Base-by-base conservation (phyloP, 441 rosid genomes). In the Gossypium davidsonii region DNA sequence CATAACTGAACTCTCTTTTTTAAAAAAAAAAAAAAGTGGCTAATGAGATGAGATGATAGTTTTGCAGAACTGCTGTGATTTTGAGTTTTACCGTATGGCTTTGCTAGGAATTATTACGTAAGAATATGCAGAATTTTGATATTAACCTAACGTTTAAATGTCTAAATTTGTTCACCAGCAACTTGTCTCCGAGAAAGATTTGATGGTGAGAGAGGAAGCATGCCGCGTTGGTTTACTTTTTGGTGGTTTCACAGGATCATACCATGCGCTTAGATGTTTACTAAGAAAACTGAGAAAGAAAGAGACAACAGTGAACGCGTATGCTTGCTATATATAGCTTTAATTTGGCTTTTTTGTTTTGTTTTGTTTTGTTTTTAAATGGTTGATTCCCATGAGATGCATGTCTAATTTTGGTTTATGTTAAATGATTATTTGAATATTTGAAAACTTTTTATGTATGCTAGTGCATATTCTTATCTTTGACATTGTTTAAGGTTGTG, bases 181-280 rank as follows among this genome's bases (percentile, higher is more conserved):
- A 93, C 92, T 95, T 74, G 99, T 95, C 1, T 93, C 99, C 4
- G 99, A 93, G 90, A 91, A 85, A 72, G 98, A 95, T 88, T 82
- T 93, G 82, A 95, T 95, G 14, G 99, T 95, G 37, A 88, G 98
- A 81, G 97, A 95, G 80, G 99, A 95, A 83, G 98, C 99, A 42
- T 93, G 99, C 75, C 94, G 99, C 18, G 75, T 93, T 70, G 99
- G 99, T 73, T 74, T 95, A 56, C 87, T 95, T 14, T 93, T 95
- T 81, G 98, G 98, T 73, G 97, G 99, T 71, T 95, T 95, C 79
- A 91, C 99, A 0, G 98, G 98, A 66, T 91, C 97, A 3, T 95
- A 92, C 80, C 99, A 95, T 60, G 97, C 91, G 0, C 88, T 93
- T 62, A 84, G 99, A 78, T 95, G 99, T 74, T 84, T 85, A 53